Conservation (phyloP, 176 grass and related monocot genomes). For the Rhipidocladum racemiflorum region DNA sequence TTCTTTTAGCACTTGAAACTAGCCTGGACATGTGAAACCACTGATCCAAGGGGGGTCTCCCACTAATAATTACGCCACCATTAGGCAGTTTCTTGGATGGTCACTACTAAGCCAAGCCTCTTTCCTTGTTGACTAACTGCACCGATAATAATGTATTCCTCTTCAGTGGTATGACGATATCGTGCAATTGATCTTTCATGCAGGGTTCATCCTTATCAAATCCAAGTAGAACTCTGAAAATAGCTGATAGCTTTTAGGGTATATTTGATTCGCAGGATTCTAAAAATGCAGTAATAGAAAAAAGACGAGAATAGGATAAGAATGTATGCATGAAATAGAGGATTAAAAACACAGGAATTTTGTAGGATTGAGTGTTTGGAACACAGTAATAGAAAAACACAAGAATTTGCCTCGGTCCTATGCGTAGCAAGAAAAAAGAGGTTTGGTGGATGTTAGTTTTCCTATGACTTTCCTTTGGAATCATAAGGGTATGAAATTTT, state of each 20-base stretch:
- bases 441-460: no score
- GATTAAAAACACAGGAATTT: no score
- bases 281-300: no score
- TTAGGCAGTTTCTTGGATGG: background rate
- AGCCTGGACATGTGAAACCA: background rate
- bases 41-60: background rate
- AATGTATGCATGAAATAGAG: no score
- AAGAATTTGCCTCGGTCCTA: no score
- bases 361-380: no score
- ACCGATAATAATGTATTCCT: background rate
- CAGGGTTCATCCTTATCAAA: background rate
- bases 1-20: background rate
- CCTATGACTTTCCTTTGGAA: no score
- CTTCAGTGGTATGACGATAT: background rate
- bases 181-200: conserved; percentile 9
- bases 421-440: no score
- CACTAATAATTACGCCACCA: conserved; percentile 1
- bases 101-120: background rate
- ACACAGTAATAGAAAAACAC: no score
- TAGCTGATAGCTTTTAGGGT: background rate
- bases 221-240: background rate
- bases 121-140: background rate
- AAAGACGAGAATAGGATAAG: no score
- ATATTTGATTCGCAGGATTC: no score
- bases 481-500: no score